Conservation (phyloP, 1,139 yeast species). For the Geotrichum europaeum region DNA sequence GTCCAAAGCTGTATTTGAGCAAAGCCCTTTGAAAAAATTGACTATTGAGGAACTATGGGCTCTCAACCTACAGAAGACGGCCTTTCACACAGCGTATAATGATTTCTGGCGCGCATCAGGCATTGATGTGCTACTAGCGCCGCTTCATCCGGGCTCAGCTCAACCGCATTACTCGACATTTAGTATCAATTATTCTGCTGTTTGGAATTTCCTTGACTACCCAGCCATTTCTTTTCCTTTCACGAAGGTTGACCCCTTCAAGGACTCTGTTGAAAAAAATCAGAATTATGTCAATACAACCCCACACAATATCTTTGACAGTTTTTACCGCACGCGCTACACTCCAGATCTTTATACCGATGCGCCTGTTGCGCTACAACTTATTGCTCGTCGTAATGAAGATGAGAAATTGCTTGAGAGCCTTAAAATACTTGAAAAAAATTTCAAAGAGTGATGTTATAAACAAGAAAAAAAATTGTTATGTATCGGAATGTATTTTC, state of each 20-base stretch:
- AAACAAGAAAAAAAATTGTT: neutral
- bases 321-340: constrained; percentile 29
- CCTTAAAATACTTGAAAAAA: constrained; percentile 4
- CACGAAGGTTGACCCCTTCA: constrained; percentile 41
- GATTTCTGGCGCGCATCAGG: constrained; percentile 44
- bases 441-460: neutral
- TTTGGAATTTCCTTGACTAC: constrained; percentile 48
- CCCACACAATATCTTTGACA: constrained; percentile 31
- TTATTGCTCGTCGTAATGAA: constrained; percentile 38
- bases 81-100: constrained; percentile 32
- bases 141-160: constrained; percentile 66
- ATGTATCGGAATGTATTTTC: neutral
- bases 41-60: constrained; percentile 37
- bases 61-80: constrained; percentile 30
- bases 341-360: constrained; percentile 36
- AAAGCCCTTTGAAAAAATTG: constrained; percentile 22
- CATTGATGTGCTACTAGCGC: constrained; percentile 63
- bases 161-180: constrained; percentile 58
- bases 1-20: constrained; percentile 21
- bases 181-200: constrained; percentile 61
- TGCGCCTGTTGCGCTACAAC: constrained; percentile 42
- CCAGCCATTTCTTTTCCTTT: constrained; percentile 49
- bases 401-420: constrained; percentile 31
- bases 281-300: constrained; percentile 22
- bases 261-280: constrained; percentile 32